phyloP scores from a whole-genome alignment of 108 stramenopile genomes.

The Cyclotella cryptica region DNA sequence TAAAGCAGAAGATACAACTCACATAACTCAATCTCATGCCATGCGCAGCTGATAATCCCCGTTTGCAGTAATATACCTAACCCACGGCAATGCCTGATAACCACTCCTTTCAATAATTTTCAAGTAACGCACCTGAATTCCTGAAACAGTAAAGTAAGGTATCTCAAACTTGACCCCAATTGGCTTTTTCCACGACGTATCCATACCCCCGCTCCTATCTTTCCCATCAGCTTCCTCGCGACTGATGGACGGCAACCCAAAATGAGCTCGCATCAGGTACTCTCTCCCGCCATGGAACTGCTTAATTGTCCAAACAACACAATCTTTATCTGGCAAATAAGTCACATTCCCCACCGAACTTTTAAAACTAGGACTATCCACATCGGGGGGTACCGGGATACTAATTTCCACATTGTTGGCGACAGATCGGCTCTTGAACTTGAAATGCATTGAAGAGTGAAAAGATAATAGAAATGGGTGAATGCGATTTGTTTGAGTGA shows the following conservation, averaged over 20 bases:
- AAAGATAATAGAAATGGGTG: too few relatives aligned
- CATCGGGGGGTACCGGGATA: slow-evolving; percentile 99
- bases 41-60: slow-evolving; percentile 98
- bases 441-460: too few relatives aligned
- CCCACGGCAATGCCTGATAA: slow-evolving; percentile 99
- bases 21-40: slow-evolving; percentile 76
- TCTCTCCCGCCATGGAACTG: slow-evolving; percentile 95
- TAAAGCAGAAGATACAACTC: too few relatives aligned
- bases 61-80: slow-evolving; percentile 99
- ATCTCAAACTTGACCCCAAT: slow-evolving; percentile 98
- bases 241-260: slow-evolving; percentile 96
- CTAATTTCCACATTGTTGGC: slow-evolving; percentile 99
- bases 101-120: slow-evolving; percentile 99
- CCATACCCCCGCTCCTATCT: slow-evolving; percentile 39
- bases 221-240: slow-evolving; percentile 79
- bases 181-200: slow-evolving; percentile 92
- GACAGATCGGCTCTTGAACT: slow-evolving; percentile 95
- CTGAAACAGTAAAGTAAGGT: slow-evolving; percentile 99
- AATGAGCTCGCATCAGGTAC: slow-evolving; percentile 99
- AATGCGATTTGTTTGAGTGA: too few relatives aligned
- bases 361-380: slow-evolving; percentile 99
- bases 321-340: slow-evolving; percentile 97
- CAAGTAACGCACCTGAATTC: slow-evolving; percentile 99
- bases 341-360: slow-evolving; percentile 95
- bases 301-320: slow-evolving; percentile 98